These are phyloP conservation scores for Tephrocybe sp. DNA, from an alignment of 768 basidiomycete species.

Conservation along the genomic window DNA sequence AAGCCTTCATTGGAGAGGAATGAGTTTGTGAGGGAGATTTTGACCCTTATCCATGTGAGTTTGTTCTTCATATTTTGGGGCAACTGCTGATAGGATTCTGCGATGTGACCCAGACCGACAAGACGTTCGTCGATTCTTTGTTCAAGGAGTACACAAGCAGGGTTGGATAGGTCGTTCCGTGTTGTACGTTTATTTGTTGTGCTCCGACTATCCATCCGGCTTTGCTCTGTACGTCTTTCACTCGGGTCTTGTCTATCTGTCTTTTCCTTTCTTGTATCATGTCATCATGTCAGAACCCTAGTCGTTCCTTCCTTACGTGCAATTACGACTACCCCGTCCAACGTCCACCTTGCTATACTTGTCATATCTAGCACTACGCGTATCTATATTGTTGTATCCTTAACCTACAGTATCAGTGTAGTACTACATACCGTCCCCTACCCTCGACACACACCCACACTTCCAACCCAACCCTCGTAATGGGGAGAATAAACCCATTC, in stretches of 20 bases:
- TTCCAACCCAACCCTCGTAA: not conserved
- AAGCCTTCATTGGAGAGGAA: slow-evolving; percentile 42
- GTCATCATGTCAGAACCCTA: slow-evolving; percentile 5
- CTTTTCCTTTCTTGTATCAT: slow-evolving; percentile 10
- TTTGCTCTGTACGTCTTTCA: not conserved
- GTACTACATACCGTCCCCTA: slow-evolving; percentile 9
- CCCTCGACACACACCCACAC: not conserved
- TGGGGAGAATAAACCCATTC: slow-evolving; percentile 13
- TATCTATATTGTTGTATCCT: slow-evolving; percentile 23
- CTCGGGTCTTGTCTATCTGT: slow-evolving; percentile 4
- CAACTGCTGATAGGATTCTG: too few relatives aligned
- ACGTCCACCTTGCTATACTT: not conserved
- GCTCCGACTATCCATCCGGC: slow-evolving; percentile 1
- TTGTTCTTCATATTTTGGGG: slow-evolving; percentile 10
- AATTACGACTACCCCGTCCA: not conserved
- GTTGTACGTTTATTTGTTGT: not conserved
- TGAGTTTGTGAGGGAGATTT: slow-evolving; percentile 58
- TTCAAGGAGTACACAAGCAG: slow-evolving; percentile 49
- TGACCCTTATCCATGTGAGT: slow-evolving; percentile 62
- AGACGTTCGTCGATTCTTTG: slow-evolving; percentile 62
- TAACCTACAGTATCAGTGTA: slow-evolving; percentile 20
- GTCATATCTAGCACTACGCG: slow-evolving; percentile 21
- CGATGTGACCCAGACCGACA: slow-evolving; percentile 54
- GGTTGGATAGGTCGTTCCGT: slow-evolving; percentile 7
- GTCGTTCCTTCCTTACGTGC: slow-evolving; percentile 4